Base-by-base conservation (phyloP, 2,329 filamentous ascomycete genomes). In the Ceratocystiopsis brevicomis region DNA sequence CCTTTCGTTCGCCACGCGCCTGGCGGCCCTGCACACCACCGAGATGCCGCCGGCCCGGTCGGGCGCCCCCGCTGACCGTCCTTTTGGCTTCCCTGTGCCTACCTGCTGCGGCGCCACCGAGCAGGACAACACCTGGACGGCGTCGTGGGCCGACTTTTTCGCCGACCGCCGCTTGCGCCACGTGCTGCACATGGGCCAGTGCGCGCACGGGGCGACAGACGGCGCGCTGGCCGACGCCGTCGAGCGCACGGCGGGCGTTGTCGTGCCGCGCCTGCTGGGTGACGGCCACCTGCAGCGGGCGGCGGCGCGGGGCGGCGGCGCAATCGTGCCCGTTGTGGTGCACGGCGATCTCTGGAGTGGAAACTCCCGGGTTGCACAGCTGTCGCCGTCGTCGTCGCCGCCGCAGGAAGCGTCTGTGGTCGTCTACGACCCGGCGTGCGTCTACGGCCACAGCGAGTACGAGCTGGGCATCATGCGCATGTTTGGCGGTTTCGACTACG, bases 311-410 rank as follows among this genome's bases (percentile, higher is more conserved):
- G 70, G 68, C 0, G 48, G 49, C 37, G 46, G 45, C 2, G n/a
- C 39, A 6, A 67, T 90, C 21, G 64, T 57, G n/a, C 85, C 87
- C 0, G 86, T 90, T 0, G 71, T 93, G 6, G 67, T 94, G 0
- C 88, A 96, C 55, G 88, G 88, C 1, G 87, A 95, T 61, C 59
- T 95, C n/a, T 95, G 88, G 88, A 81, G 76, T 50, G 88, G 88
- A 0, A 95, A 95, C 58, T 75, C 59, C 64, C 4, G 86, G 81
- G 0, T 65, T 64, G 37, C 78, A 59, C 50, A 2, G 16, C 16
- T 15, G 35, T 36, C 19, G 16, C 17, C 6, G 3, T 10, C 9
- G n/a, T 15, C 25, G 16, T 5, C 3, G 4, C 48, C 60, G 36
- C 66, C 67, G 0, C 67, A 64, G 1, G 61, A 12, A 11, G 11